These are phyloP conservation scores for Quillaja saponaria DNA, from an alignment of 306 rosid genomes.

Conservation along the genomic window DNA sequence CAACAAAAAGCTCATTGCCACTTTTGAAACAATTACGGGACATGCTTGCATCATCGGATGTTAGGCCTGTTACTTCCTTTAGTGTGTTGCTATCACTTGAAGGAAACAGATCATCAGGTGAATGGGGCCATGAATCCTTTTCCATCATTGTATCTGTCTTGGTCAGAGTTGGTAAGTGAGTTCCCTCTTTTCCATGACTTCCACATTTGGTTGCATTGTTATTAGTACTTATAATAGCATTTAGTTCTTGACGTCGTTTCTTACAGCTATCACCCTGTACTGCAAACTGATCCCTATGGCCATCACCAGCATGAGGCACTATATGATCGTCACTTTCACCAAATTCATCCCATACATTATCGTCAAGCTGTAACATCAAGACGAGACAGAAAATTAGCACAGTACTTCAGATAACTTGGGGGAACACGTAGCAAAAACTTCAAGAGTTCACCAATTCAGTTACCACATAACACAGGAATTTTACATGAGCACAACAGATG, in stretches of 20 bases:
- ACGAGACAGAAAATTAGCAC: constrained; percentile 23
- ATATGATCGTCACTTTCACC: constrained; percentile 54
- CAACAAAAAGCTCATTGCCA: constrained; percentile 44
- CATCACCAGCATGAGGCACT: constrained; percentile 49
- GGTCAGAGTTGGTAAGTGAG: constrained; percentile 31
- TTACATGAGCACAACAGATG: constrained; percentile 3
- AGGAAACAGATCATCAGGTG: constrained; percentile 52
- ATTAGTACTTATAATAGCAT: constrained; percentile 31
- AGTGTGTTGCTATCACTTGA: constrained; percentile 45
- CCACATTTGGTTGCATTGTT: constrained; percentile 36
- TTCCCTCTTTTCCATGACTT: constrained; percentile 41
- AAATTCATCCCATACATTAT: constrained; percentile 59
- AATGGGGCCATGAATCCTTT: constrained; percentile 62
- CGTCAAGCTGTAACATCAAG: constrained; percentile 60
- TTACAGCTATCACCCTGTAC: constrained; percentile 41
- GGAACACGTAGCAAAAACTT: background rate
- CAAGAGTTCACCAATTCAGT: background rate
- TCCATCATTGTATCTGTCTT: constrained; percentile 49
- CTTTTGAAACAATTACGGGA: constrained; percentile 47
- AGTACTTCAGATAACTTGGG: background rate
- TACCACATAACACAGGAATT: constrained; percentile 3
- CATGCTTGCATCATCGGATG: constrained; percentile 44
- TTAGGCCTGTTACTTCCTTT: constrained; percentile 46
- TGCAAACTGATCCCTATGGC: constrained; percentile 35
- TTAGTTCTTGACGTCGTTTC: constrained; percentile 38